A percentile compares a stretch with the other conserved stretches of the same genome.
Conservation (phyloP, 179 eudicot species). For the Spergularia azorica region DNA sequence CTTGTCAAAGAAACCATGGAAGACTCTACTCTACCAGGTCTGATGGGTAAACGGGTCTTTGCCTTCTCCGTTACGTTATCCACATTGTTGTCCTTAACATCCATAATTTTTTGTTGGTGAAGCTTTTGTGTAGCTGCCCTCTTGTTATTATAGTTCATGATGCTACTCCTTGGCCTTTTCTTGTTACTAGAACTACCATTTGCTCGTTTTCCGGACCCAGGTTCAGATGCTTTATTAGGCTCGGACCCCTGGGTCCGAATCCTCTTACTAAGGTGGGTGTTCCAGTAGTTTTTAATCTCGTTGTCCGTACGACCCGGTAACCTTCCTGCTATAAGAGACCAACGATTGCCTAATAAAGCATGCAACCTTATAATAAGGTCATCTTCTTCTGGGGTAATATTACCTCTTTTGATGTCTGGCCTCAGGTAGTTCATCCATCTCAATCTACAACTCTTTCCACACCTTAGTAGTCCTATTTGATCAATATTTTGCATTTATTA, state of each 20-base stretch:
- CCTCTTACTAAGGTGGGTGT: slow-evolving; percentile 59
- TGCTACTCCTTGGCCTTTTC: slow-evolving; percentile 23
- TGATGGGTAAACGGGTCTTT: slow-evolving; percentile 43
- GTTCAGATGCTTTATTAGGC: slow-evolving; percentile 33
- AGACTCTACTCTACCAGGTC: slow-evolving; percentile 36
- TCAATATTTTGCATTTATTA: neutral
- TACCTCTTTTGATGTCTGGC: slow-evolving; percentile 69
- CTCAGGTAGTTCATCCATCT: slow-evolving; percentile 69
- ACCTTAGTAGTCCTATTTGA: slow-evolving; percentile 46
- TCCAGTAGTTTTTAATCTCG: slow-evolving; percentile 72
- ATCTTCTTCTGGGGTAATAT: slow-evolving; percentile 59
- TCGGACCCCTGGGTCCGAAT: slow-evolving; percentile 43
- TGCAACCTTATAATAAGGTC: slow-evolving; percentile 64
- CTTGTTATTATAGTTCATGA: neutral
- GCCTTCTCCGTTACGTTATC: slow-evolving; percentile 19
- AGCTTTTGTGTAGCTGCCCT: slow-evolving; percentile 4
- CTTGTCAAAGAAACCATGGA: slow-evolving; percentile 36
- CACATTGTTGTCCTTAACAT: neutral
- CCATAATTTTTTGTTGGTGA: slow-evolving; percentile 1
- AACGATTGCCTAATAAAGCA: slow-evolving; percentile 62
- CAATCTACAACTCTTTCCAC: slow-evolving; percentile 68
- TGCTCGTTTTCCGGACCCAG: slow-evolving; percentile 6
- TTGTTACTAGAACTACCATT: slow-evolving; percentile 15
- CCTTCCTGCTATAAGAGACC: slow-evolving; percentile 74
- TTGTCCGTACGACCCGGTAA: slow-evolving; percentile 73